Conservation (phyloP, 257 asterid genomes). For the Solanum piurae region DNA sequence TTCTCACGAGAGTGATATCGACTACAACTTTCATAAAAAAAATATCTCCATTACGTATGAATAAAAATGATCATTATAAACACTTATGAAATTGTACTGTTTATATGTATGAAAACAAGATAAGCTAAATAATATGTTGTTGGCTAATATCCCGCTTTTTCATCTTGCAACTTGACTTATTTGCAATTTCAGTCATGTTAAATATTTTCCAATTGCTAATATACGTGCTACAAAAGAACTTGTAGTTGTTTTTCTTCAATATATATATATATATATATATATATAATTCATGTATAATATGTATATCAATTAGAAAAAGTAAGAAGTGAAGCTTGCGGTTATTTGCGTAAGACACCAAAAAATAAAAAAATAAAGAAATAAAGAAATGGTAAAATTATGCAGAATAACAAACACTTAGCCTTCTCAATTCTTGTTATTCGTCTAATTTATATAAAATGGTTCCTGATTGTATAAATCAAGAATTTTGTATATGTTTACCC, state of each 20-base stretch:
- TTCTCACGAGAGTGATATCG: not conserved
- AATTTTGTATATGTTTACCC: not conserved
- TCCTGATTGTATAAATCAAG: not conserved
- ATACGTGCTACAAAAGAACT: not conserved
- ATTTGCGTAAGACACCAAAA: not conserved
- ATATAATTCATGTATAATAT: not conserved
- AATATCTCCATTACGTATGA: not conserved
- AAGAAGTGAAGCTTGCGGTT: not conserved
- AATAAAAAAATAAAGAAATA: not conserved
- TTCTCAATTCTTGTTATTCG: too few species aligned
- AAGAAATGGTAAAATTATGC: too few species aligned
- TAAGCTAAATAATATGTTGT: too few species aligned
- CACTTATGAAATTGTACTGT: not conserved
- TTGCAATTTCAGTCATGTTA: not conserved
- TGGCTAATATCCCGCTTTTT: too few species aligned
- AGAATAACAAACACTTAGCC: not conserved
- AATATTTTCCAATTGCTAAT: not conserved
- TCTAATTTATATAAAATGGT: too few species aligned
- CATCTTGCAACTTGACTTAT: too few species aligned
- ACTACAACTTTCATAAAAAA: not conserved
- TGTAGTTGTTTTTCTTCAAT: too few species aligned
- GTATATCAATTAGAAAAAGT: not conserved
- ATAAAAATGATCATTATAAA: not conserved
- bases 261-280: too few species aligned
- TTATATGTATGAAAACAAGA: too few species aligned